Percentiles rank a stretch among this genome's conserved stretches.
phyloP scores from a whole-genome alignment of 345 rosid genomes.

The Hevea brasiliensis region DNA sequence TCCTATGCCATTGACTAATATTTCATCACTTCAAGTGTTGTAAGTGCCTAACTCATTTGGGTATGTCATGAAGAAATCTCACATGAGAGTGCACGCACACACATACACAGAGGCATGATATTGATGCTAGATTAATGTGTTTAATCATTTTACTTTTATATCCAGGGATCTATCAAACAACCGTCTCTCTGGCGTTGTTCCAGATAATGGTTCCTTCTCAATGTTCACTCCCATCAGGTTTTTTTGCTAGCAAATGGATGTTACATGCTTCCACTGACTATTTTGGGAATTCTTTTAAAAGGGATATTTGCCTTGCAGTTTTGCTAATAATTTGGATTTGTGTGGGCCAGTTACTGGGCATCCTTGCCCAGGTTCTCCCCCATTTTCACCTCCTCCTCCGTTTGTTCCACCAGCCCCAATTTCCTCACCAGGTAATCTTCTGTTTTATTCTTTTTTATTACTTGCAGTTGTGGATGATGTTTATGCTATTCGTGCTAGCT shows the following conservation, averaged over 20 bases:
- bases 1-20: constrained; percentile 86
- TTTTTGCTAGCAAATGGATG: constrained; percentile 35
- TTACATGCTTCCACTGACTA: not conserved
- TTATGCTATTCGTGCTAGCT: not conserved
- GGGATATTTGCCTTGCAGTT: constrained; percentile 55
- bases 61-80: not conserved
- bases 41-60: constrained; percentile 44
- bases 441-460: not conserved
- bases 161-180: constrained; percentile 95
- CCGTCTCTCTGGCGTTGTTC: constrained; percentile 84
- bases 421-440: constrained; percentile 62
- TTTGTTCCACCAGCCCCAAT: constrained; percentile 79
- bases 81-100: not conserved
- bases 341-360: constrained; percentile 96
- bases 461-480: not conserved
- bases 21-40: constrained; percentile 90
- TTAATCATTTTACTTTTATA: constrained; percentile 19
- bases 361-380: constrained; percentile 99
- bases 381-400: constrained; percentile 99
- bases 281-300: constrained; percentile 15
- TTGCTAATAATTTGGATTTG: constrained; percentile 84
- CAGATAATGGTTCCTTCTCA: constrained; percentile 98
- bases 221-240: constrained; percentile 98
- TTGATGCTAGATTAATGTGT: constrained; percentile 2
- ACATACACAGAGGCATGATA: not conserved